Conservation (phyloP, 2,329 filamentous ascomycete species). For the Aspergillus aculeatus region DNA sequence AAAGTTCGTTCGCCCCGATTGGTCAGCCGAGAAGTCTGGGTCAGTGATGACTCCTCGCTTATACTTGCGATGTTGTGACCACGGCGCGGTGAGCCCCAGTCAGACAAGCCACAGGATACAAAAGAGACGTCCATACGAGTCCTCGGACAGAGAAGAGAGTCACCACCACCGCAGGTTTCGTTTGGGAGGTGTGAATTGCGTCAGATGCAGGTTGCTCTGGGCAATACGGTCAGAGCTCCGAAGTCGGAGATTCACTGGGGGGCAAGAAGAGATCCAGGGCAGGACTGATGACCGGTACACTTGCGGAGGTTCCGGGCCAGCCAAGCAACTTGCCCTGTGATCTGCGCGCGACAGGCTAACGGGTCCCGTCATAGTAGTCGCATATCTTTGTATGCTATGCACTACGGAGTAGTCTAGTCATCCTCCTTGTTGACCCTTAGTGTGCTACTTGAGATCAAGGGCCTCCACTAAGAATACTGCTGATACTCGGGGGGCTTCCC, state of each 20-base stretch:
- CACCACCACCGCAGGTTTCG: not conserved
- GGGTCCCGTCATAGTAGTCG: not conserved
- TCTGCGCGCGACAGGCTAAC: constrained; percentile 7
- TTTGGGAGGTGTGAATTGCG: not conserved
- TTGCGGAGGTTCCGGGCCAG: not conserved
- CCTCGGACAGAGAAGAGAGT: not conserved
- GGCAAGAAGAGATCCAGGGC: not conserved
- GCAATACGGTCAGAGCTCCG: constrained; percentile 18
- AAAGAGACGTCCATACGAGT: not conserved
- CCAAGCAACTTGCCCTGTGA: constrained; percentile 3
- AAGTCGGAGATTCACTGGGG: constrained; percentile 13
- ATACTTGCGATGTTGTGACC: not conserved
- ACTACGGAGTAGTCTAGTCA: not conserved
- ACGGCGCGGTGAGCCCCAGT: not conserved
- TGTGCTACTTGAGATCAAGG: not conserved
- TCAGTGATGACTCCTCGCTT: not conserved
- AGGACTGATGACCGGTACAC: not conserved
- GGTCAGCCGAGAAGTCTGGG: not conserved
- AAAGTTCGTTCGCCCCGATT: not conserved
- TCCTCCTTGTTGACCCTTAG: not conserved
- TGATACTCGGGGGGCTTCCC: not conserved
- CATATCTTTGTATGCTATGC: not conserved
- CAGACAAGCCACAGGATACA: not conserved
- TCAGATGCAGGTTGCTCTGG: not conserved
- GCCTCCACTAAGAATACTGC: not conserved